Conservation (phyloP, 108 stramenopile genomes). For the Seminavis robusta region DNA sequence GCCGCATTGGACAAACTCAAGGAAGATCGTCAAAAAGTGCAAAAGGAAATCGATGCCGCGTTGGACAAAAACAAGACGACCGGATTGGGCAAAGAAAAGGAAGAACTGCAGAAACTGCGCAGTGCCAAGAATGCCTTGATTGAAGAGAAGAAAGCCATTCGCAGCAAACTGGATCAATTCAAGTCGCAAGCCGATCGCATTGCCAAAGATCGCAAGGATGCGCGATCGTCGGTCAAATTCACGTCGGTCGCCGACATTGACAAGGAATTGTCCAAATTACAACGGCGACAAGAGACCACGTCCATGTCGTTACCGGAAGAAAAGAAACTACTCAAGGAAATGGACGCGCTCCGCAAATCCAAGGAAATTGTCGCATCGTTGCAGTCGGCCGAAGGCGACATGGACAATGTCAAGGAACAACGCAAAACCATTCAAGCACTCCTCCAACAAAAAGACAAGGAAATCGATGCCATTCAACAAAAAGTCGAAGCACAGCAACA, state of each 20-base stretch:
- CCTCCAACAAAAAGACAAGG: conserved; percentile 79
- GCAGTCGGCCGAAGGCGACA: conserved; percentile 59
- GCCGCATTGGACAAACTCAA: conserved; percentile 59
- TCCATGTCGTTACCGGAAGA: conserved; percentile 93
- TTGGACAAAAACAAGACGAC: conserved; percentile 39
- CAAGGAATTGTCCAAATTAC: conserved; percentile 74
- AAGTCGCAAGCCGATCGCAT: conserved; percentile 61
- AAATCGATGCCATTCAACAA: conserved; percentile 77
- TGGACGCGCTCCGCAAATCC: conserved; percentile 69
- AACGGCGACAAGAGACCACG: conserved; percentile 84
- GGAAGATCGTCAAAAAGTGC: conserved; percentile 43
- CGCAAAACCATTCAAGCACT: conserved; percentile 52
- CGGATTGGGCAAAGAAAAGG: conserved; percentile 44
- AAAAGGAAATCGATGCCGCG: conserved; percentile 59
- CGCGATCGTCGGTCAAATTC: conserved; percentile 68
- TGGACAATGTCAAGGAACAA: conserved; percentile 64
- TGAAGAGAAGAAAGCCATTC: conserved; percentile 73
- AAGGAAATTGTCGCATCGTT: conserved; percentile 71
- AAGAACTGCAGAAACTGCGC: conserved; percentile 51
- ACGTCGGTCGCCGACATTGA: conserved; percentile 82
- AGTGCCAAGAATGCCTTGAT: conserved; percentile 69
- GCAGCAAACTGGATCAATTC: conserved; percentile 64
- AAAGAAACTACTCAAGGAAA: conserved; percentile 95
- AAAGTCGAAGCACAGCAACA: conserved; percentile 65
- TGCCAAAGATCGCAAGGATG: conserved; percentile 59